These are phyloP conservation scores for Bipolaris victoriae DNA, from an alignment of 2,329 filamentous ascomycete species.

Conservation along the genomic window DNA sequence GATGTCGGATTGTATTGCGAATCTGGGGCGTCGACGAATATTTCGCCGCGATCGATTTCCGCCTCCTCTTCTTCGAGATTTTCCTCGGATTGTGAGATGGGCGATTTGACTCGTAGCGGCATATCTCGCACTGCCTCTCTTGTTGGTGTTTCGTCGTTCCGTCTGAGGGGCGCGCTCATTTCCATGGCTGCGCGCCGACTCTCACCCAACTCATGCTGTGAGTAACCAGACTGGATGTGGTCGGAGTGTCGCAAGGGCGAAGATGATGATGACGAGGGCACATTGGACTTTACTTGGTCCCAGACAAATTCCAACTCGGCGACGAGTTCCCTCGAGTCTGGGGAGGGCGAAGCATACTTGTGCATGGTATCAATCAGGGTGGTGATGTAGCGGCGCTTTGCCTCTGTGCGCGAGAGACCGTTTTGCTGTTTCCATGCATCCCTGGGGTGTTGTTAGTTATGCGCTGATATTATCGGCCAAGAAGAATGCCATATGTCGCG, in stretches of 20 bases:
- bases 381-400: constrained; percentile 91
- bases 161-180: constrained; percentile 18
- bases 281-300: constrained; percentile 94
- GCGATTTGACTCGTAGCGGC: constrained; percentile 69
- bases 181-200: constrained; percentile 50
- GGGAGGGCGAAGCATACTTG: constrained; percentile 83
- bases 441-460: constrained; percentile 52
- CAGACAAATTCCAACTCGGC: constrained; percentile 98
- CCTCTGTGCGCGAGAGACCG: constrained; percentile 83
- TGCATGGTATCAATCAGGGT: constrained; percentile 97
- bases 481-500: constrained; percentile 12
- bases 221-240: constrained; percentile 39
- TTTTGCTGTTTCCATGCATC: constrained; percentile 94
- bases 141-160: not conserved
- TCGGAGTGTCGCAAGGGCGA: constrained; percentile 48
- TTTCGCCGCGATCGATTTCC: constrained; percentile 44
- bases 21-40: constrained; percentile 58
- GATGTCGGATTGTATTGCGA: constrained; percentile 48
- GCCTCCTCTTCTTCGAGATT: constrained; percentile 53
- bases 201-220: constrained; percentile 42
- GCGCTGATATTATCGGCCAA: not conserved
- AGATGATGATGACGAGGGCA: constrained; percentile 63
- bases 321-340: constrained; percentile 85
- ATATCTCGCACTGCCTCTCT: not conserved
- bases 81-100: constrained; percentile 77